phyloP scores from a whole-genome alignment of 768 basidiomycete genomes.

The Suillus hirtellus region DNA sequence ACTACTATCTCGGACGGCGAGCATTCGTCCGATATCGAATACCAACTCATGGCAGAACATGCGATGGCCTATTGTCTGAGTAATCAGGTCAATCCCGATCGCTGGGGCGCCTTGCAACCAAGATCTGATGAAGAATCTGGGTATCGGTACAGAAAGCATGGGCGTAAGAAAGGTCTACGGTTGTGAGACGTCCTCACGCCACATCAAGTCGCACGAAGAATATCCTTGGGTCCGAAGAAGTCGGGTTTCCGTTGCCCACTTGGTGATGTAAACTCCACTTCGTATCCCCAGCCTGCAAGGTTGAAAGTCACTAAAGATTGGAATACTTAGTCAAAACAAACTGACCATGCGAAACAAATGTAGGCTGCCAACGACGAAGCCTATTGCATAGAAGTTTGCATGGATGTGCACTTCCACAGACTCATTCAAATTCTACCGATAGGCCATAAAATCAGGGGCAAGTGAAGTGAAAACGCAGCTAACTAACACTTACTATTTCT shows the following conservation, averaged over 20 bases:
- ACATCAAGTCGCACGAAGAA: not conserved
- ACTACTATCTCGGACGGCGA: too few species aligned
- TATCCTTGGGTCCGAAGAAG: not conserved
- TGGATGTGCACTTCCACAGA: slow-evolving; percentile 30
- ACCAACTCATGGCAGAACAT: too few species aligned
- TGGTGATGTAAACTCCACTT: not conserved
- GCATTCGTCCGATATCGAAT: too few species aligned
- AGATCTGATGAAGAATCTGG: too few species aligned
- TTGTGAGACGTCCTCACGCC: not conserved
- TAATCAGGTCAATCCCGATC: too few species aligned
- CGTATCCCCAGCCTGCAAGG: not conserved
- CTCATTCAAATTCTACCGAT: slow-evolving; percentile 18
- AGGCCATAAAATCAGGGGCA: not conserved
- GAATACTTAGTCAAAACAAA: not conserved
- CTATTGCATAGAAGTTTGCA: too few species aligned
- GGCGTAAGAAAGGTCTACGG: not conserved
- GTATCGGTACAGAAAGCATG: not conserved
- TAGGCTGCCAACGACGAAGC: slow-evolving; percentile 23
- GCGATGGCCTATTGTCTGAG: too few species aligned
- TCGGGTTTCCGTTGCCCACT: not conserved
- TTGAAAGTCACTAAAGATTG: too few species aligned
- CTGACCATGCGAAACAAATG: not conserved
- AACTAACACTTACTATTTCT: not conserved
- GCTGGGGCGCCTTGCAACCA: too few species aligned
- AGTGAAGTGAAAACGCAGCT: not conserved